These are phyloP conservation scores for Sarocladium strictum DNA, from an alignment of 2,329 filamentous ascomycete genomes.

Conservation along the genomic window DNA sequence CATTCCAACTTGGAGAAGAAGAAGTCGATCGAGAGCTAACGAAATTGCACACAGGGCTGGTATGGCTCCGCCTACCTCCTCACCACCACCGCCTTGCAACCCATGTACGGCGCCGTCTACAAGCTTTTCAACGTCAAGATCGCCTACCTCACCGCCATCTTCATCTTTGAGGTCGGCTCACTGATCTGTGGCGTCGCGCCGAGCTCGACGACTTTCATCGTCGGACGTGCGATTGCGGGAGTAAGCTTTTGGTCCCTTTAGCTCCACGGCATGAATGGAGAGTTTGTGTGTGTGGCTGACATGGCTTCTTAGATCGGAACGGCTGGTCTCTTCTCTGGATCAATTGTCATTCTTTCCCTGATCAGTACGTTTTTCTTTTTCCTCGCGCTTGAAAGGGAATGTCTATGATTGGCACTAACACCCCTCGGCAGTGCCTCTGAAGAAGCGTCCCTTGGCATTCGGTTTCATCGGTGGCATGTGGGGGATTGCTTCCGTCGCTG, in stretches of 20 bases:
- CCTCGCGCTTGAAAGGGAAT: too few species aligned
- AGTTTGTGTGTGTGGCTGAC: not conserved
- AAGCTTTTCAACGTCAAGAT: constrained; percentile 43
- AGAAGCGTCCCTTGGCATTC: constrained; percentile 47
- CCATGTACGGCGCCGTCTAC: constrained; percentile 44
- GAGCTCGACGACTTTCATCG: constrained; percentile 41
- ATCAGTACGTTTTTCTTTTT: constrained; percentile 25
- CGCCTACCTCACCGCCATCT: constrained; percentile 35
- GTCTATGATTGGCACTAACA: constrained; percentile 10
- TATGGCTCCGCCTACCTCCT: constrained; percentile 45
- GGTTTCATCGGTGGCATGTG: constrained; percentile 51
- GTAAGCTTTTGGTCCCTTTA: not conserved
- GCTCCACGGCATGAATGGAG: not conserved
- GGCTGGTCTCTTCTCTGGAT: constrained; percentile 44
- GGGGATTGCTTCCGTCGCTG: constrained; percentile 47
- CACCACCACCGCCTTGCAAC: constrained; percentile 42
- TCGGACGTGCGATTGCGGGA: constrained; percentile 46
- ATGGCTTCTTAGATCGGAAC: constrained; percentile 34
- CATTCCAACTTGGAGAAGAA: too few species aligned
- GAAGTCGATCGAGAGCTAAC: constrained; percentile 16
- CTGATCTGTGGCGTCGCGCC: constrained; percentile 39
- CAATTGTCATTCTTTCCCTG: constrained; percentile 40
- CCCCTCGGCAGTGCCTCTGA: constrained; percentile 37
- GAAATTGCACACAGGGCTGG: constrained; percentile 32
- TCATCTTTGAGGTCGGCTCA: constrained; percentile 39